A percentile compares a stretch with the other conserved stretches of the same genome.
Conservation (phyloP, 176 grass and related monocot genomes). For the Carex myosuroides region DNA sequence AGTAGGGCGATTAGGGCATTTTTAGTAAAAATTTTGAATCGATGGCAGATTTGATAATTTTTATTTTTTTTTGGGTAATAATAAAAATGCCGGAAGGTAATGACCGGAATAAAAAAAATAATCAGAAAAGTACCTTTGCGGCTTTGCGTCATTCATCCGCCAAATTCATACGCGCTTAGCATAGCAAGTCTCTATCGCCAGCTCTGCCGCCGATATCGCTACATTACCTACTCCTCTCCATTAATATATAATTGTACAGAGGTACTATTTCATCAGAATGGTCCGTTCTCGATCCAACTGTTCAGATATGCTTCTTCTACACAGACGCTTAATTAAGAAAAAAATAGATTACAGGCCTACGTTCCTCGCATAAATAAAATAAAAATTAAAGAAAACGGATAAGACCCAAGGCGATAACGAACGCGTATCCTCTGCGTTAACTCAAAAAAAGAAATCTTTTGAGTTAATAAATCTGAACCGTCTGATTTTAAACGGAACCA, state of each 20-base stretch:
- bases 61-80: too few species aligned
- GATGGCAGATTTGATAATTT: too few species aligned
- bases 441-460: too few species aligned
- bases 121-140: not conserved
- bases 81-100: too few species aligned
- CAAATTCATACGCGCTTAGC: not conserved
- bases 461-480: too few species aligned
- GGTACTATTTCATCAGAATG: not conserved
- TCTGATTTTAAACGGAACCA: too few species aligned
- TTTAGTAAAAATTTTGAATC: too few species aligned
- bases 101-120: not conserved
- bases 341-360: not conserved
- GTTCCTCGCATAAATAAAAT: not conserved
- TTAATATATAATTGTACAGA: not conserved
- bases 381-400: not conserved
- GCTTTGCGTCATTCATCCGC: not conserved
- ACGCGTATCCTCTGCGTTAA: too few species aligned
- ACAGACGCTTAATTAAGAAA: too few species aligned
- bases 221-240: not conserved
- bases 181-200: not conserved
- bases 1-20: too few species aligned
- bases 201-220: not conserved
- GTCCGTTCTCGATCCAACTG: not conserved
- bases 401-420: too few species aligned
- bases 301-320: not conserved